Evolutionary conservation across 306 rosid species (phyloP), one percentile per base, ranked within the genome.

Genomic region (Vachellia collinsii): DNA sequence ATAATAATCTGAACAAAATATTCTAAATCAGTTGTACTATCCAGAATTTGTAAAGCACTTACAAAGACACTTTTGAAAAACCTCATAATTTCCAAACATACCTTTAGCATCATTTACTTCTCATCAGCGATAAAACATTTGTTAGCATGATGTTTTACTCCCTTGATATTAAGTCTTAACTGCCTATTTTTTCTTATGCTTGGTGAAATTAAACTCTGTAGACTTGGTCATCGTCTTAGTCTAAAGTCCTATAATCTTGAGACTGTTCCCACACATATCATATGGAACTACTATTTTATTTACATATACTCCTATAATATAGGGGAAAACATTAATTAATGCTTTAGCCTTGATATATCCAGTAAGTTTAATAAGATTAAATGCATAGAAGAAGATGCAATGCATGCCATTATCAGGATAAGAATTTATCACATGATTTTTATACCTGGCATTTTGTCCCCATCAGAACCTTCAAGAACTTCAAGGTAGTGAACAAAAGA

Each of bases 401-500:
- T 38, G 56, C 47, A 79, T 46, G 72, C 36, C 74, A 65, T 58
- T 53, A 64, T 62, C 72, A 61, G 38, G 8, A 68, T 34, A 61
- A 63, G 56, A 70, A 84, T 51, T 71, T 47, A 61, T 61, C 77
- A 51, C 3, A 37, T n/a, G 5, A 61, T 58, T 43, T 5, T 58
- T 42, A 48, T 90, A 96, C 99, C 99, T 66, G 99, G 94, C 88
- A 91, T 86, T 87, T 96, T 96, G 81, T 96, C 99, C 81, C 99
- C 99, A 81, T 96, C 99, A n/a, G 93, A 83, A 41, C 99, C 99
- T 73, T 96, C 99, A 8, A 96, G 81, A 83, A 93, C 99, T 78
- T 96, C 99, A 71, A 96, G 99, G 82, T 96, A 96, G 83, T 96
- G 99, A 80, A 96, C 91, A 76, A 96, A 96, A 68, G 99, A 96